Evolutionary conservation across 495 filamentous ascomycete genomes (phyloP).

Genomic region (Hypoxylon fuscum): DNA sequence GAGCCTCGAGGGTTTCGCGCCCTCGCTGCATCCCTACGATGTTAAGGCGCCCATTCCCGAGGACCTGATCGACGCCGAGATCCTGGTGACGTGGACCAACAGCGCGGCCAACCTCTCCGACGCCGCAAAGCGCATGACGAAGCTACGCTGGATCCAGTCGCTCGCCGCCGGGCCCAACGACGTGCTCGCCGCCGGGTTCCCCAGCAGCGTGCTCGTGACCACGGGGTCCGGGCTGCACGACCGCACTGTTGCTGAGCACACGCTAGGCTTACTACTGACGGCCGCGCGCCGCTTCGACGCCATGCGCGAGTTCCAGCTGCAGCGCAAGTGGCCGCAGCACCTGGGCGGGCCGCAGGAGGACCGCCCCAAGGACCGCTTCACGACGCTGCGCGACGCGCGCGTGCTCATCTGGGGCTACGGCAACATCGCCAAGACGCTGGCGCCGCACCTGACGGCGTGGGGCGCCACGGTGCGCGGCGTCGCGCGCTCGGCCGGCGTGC

Average conservation of each 20-base stretch:
- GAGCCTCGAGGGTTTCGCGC: slow-evolving; percentile 61
- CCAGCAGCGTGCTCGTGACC: slow-evolving; percentile 51
- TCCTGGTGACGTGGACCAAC: slow-evolving; percentile 68
- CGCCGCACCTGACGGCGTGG: slow-evolving; percentile 69
- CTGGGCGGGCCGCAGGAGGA: slow-evolving; percentile 67
- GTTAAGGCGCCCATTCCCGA: slow-evolving; percentile 61
- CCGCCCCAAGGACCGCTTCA: slow-evolving; percentile 55
- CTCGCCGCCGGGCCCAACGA: slow-evolving; percentile 70
- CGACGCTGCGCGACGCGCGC: slow-evolving; percentile 61
- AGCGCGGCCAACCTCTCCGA: slow-evolving; percentile 59
- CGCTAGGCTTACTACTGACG: slow-evolving; percentile 61
- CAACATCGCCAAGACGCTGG: slow-evolving; percentile 81
- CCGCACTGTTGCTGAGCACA: slow-evolving; percentile 67
- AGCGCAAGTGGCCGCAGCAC: slow-evolving; percentile 62
- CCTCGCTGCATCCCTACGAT: slow-evolving; percentile 63
- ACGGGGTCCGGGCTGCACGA: slow-evolving; percentile 70
- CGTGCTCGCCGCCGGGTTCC: slow-evolving; percentile 65
- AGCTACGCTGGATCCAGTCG: slow-evolving; percentile 67
- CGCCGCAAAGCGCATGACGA: slow-evolving; percentile 57
- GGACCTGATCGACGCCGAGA: slow-evolving; percentile 61
- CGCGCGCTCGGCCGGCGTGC: slow-evolving; percentile 65
- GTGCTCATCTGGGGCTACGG: slow-evolving; percentile 81
- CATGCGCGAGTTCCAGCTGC: slow-evolving; percentile 66
- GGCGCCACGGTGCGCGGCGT: slow-evolving; percentile 58
- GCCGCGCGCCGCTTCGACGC: slow-evolving; percentile 62